Conservation (phyloP, 345 rosid species). For the Hibiscus syriacus region DNA sequence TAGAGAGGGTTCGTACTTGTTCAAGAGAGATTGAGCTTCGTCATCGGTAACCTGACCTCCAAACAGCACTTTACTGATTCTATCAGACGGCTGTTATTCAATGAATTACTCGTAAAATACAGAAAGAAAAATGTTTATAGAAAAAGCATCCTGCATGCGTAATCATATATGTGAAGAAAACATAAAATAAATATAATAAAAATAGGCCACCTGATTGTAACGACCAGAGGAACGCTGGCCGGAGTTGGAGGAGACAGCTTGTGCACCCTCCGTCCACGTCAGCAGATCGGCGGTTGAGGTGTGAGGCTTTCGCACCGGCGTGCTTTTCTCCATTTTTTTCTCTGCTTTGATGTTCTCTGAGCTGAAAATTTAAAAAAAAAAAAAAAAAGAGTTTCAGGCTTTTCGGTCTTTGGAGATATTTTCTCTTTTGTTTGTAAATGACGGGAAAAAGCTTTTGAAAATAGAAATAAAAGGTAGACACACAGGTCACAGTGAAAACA, state of each 20-base stretch:
- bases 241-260: conserved; percentile 33
- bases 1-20: conserved; percentile 40
- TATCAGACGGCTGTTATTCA: conserved; percentile 64
- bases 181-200: neutral
- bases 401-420: neutral
- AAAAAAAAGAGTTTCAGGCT: neutral
- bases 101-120: neutral
- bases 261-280: conserved; percentile 78
- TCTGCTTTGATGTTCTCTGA: neutral
- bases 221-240: conserved; percentile 29
- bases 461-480: neutral
- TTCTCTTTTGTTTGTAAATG: neutral
- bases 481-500: neutral
- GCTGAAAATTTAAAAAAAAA: neutral
- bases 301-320: conserved; percentile 82
- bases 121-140: neutral
- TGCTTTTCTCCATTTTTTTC: conserved; percentile 56
- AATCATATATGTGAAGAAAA: neutral
- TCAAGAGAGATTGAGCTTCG: conserved; percentile 61
- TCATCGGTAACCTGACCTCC: conserved; percentile 80
- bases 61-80: conserved; percentile 63
- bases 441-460: neutral
- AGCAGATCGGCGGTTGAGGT: conserved; percentile 87
- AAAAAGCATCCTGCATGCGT: neutral
- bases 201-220: conserved; percentile 23